Base-by-base conservation (phyloP, 2,329 filamentous ascomycete species). In the Fusarium metavorans region DNA sequence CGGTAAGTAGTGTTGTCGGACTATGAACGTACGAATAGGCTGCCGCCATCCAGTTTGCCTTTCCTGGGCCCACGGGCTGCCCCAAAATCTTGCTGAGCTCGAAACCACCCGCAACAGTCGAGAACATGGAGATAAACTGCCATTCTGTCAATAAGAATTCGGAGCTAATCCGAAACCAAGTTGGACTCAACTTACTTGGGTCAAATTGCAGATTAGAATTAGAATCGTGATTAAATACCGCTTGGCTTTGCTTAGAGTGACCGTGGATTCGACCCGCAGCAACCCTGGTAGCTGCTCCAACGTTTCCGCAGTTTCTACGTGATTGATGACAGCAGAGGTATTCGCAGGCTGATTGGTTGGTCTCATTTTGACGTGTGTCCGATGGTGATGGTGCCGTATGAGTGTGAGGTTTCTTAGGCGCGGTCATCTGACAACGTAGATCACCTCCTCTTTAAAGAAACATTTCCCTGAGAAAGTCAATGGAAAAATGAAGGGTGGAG, bases 21-120 rank as follows among this genome's bases (percentile, higher is more conserved):
- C 20, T 10, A 7, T 7, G 25, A 37, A 78, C 78, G 25, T 72
- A 83, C 81, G 82, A 79, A 63, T 82, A 84, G 2, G 82, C 78
- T 20, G 83, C 83, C 10, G 80, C 80, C 67, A 83, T 82, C 83
- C 83, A 85, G 56, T 82, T 83, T 18, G 82, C 81, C 67, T 82
- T 76, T 10, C 79, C 80, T 1, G 80, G 75, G 1, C 78, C 80
- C 34, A 73, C 74, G 9, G 79, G 73, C 2, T 72, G 64, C 9
- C 81, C 81, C 4, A 82, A 76, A 6, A 64, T 58, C 32, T 70
- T 69, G 67, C 77, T 82, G 27, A 82, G 68, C 5, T 70, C 71
- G 25, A 82, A 66, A 13, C 81, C 81, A 2, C 76, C 80, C 8
- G 72, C 76, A 18, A 82, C 59, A 5, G 80, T 81, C n/a, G 78